Evolutionary conservation across 495 filamentous ascomycete species (phyloP).

Genomic region (Penicillium steckii): DNA sequence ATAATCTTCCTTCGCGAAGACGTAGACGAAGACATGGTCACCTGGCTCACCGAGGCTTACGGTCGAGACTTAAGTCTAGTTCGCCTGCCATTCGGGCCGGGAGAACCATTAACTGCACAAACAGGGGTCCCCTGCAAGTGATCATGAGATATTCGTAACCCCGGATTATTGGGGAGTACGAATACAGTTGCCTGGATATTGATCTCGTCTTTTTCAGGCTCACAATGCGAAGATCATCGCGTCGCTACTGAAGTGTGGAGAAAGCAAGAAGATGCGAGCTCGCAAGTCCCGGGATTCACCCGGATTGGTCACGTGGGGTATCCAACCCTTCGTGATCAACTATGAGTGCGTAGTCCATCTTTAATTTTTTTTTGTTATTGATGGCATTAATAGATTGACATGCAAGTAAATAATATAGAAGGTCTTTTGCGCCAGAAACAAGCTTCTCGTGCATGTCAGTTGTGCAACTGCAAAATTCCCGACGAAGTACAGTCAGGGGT

Average conservation of each 20-base stretch:
- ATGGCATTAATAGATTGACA: not conserved
- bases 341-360: not conserved
- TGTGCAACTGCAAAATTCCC: not conserved
- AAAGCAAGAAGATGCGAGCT: not conserved
- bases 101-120: not conserved
- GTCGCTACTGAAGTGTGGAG: not conserved
- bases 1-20: constrained; percentile 11
- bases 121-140: not conserved
- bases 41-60: not conserved
- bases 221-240: constrained; percentile 1
- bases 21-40: constrained; percentile 23
- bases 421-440: not conserved
- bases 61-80: not conserved
- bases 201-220: not conserved
- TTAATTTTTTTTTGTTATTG: not conserved
- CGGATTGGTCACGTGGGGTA: constrained; percentile 8
- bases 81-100: constrained; percentile 1
- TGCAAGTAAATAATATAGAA: not conserved
- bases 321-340: not conserved
- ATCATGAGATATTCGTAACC: not conserved
- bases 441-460: not conserved
- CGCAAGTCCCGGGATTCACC: constrained; percentile 5
- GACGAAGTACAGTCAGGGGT: not conserved
- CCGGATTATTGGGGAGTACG: not conserved
- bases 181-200: not conserved